Evolutionary conservation across 768 basidiomycete species (phyloP).

Genomic region (Lentinula guzmanii): DNA sequence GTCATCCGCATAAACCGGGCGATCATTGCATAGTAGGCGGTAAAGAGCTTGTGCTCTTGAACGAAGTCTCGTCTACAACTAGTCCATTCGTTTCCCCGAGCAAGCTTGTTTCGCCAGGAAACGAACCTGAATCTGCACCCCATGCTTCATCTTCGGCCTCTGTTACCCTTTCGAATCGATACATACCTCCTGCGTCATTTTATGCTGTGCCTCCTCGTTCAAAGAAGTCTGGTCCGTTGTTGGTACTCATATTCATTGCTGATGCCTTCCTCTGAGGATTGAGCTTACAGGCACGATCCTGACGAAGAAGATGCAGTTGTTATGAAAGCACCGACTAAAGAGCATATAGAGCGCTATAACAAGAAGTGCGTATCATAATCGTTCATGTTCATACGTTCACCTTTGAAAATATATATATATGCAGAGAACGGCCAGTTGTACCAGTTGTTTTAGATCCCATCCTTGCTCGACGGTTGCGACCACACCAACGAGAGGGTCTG

Average conservation of each 20-base stretch:
- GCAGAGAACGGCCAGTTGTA: constrained; percentile 57
- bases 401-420: neutral
- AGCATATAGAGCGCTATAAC: constrained; percentile 62
- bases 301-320: constrained; percentile 71
- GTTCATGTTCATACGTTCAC: neutral
- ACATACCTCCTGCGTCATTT: constrained; percentile 55
- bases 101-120: neutral
- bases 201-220: constrained; percentile 45
- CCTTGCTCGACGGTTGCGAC: constrained; percentile 67
- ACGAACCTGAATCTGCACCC: constrained; percentile 9
- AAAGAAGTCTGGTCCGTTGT: constrained; percentile 41
- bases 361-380: constrained; percentile 44
- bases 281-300: constrained; percentile 63
- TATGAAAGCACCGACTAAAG: constrained; percentile 72
- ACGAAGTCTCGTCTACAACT: constrained; percentile 39
- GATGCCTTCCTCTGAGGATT: neutral
- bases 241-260: constrained; percentile 15
- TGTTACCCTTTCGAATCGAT: constrained; percentile 20
- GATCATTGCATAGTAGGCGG: constrained; percentile 43
- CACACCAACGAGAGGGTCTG: constrained; percentile 85
- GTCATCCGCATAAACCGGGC: constrained; percentile 42
- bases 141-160: neutral
- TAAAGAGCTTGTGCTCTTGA: constrained; percentile 59
- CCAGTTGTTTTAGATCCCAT: constrained; percentile 89
- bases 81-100: constrained; percentile 35